phyloP scores from a whole-genome alignment of 805 yeast species.

The Metschnikowia orientalis region DNA sequence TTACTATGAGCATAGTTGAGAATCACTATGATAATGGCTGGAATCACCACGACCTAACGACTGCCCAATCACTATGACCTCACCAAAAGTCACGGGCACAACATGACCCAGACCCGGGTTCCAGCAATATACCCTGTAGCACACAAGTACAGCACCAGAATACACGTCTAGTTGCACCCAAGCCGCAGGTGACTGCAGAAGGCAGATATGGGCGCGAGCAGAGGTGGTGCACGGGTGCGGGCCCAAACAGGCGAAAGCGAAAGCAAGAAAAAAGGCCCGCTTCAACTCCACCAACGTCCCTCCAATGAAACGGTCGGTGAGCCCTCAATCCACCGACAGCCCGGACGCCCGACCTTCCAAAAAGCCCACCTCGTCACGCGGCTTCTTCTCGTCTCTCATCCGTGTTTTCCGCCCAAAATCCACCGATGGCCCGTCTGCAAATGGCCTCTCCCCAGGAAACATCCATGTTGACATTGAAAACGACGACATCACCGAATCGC shows the following conservation, averaged over 20 bases:
- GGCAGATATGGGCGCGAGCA: too few species aligned
- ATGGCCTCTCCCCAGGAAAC: not conserved
- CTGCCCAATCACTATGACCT: too few species aligned
- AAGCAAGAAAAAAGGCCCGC: constrained; percentile 5
- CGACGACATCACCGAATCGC: constrained; percentile 2
- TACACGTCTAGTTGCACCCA: too few species aligned
- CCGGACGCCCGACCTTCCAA: constrained; percentile 8
- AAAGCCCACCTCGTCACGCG: constrained; percentile 10
- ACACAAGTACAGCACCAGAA: too few species aligned
- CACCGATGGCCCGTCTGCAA: not conserved
- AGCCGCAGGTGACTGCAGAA: too few species aligned
- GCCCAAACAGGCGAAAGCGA: constrained; percentile 1
- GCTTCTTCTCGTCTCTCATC: constrained; percentile 14
- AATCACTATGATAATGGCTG: too few species aligned
- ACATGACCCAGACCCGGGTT: too few species aligned
- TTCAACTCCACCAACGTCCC: not conserved
- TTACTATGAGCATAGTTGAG: too few species aligned
- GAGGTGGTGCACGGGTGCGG: constrained; percentile 5
- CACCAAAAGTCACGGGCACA: too few species aligned
- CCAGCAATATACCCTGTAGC: too few species aligned
- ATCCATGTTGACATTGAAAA: constrained; percentile 1
- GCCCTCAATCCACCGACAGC: constrained; percentile 12
- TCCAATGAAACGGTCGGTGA: constrained; percentile 17
- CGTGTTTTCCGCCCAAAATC: constrained; percentile 3
- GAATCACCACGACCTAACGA: too few species aligned